A percentile compares a stretch with the other conserved stretches of the same genome.
phyloP scores from a whole-genome alignment of 192 early-diverging fungal genomes.

The Entomortierella lignicola region DNA sequence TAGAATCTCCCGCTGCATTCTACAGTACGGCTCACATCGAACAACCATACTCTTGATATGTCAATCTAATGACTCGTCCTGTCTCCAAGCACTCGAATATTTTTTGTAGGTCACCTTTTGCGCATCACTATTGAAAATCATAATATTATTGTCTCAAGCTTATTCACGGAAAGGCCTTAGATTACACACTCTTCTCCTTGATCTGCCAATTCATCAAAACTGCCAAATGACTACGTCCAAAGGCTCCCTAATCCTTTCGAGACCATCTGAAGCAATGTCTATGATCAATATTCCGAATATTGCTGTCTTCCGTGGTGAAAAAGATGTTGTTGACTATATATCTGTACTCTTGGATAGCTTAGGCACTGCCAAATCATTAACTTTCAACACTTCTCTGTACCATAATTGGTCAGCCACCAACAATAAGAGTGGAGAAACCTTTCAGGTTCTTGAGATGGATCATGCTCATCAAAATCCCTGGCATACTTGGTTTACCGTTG shows the following conservation, averaged over 20 bases:
- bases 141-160: no score
- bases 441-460: no score
- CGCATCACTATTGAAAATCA: not conserved
- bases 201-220: not conserved
- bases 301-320: not conserved
- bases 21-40: not conserved
- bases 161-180: no score
- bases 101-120: constrained; percentile 19
- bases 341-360: not conserved
- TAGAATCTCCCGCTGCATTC: constrained; percentile 6
- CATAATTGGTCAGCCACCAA: no score
- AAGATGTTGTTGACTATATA: constrained; percentile 8
- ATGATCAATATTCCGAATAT: not conserved
- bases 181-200: not conserved
- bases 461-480: no score
- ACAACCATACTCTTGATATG: constrained; percentile 14
- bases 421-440: no score
- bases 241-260: not conserved
- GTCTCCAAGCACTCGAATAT: constrained; percentile 19
- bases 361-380: not conserved
- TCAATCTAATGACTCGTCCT: constrained; percentile 3
- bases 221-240: not conserved
- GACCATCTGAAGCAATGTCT: not conserved
- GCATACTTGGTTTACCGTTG: not conserved
- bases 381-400: no score